Base-by-base conservation (phyloP, 2,329 filamentous ascomycete species). In the Exophiala bonariae region DNA sequence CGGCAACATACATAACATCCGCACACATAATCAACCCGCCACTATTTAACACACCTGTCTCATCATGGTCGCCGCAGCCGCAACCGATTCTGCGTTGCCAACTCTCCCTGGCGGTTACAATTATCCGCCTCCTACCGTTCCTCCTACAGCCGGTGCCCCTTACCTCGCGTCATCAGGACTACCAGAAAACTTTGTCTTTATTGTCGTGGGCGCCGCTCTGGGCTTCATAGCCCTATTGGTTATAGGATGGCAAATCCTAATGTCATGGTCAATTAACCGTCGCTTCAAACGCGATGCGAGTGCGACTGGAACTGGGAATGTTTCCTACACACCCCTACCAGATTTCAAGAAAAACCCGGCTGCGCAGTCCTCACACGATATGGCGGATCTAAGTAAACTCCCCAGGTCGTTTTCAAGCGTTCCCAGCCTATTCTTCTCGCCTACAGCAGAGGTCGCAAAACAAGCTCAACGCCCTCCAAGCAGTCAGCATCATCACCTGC, bases 111-210 rank as follows among this genome's bases (percentile, higher is more conserved):
- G 78, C 55, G 71, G 74, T 40, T 78, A 75, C 55, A 80, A 81
- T 17, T 87, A 86, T 55, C 87, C 91, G 4, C 72, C 86, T 1
- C 77, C 89, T 3, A 79, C 82, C 19, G 85, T 97, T 2, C 93
- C 93, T 6, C 87, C 90, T 19, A 96, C 88, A 3, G 77, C 80
- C 31, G 81, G 86, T 62, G 93, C 93, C 4, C 90, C 92, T 13
- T 99, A 89, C 65, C 96, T 97, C 89, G 85, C 91, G 63, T 83
- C 85, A 61, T 95, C 90, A 1, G 84, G 72, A 43, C 76, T 91
- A 9, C 93, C 93, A 2, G 87, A 97, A 62, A 93, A 93, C 44
- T 96, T 92, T 3, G 86, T 99, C 49, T 99, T 99, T 72, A 99
- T 99, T 61, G 86, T 84, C 17, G 93, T 97, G 1, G 93, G 93